Evolutionary conservation across 164 flowering plant genomes (phyloP), one percentile per base, ranked within the genome.

Genomic region (grape (Vitis vinifera)): DNA sequence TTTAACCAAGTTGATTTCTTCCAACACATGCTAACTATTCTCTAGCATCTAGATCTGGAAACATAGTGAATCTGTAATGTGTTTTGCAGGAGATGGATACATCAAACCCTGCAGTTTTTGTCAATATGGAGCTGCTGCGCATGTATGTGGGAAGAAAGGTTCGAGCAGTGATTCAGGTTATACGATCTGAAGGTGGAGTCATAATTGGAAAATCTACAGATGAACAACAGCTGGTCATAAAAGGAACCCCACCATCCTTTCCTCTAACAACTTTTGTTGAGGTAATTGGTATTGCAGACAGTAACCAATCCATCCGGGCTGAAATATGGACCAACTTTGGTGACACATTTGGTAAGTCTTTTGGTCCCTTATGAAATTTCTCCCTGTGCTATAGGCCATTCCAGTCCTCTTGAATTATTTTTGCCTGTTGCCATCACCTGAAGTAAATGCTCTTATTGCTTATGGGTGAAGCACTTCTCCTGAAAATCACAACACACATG

Each of bases 241-340:
- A 85, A 71, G 94, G 93, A 15, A 63, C 81, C 15, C 81, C 83
- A 48, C 87, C 74, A 12, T 71, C 87, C 3, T 58, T 16, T 9
- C 78, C 85, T 56, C 82, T 82, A n/a, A 76, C 93, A 2, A 85
- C 65, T 27, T 95, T 75, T 78, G 88, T 95, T 44, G 99, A 96
- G 78, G 97, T 93, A 37, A 91, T 93, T 78, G 98, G 98, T 55
- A 82, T 94, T 72, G 98, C 94, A 53, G 98, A 93, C n/a, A 73
- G 76, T 76, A 83, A 83, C 51, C 89, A 85, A 65, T 86, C 97
- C 68, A 91, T 93, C 74, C 80, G 78, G 57, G 95, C 97, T 61
- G 97, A 95, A 51, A 84, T 68, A 29, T 88, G 89, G 92, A 90
- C 91, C 73, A 86, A 93, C 77, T 91, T 95, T 69, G 96, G 99